Percentiles rank a stretch among this genome's conserved stretches.
phyloP scores from a whole-genome alignment of 106 monocot genomes.

The Amphibolis antarctica region DNA sequence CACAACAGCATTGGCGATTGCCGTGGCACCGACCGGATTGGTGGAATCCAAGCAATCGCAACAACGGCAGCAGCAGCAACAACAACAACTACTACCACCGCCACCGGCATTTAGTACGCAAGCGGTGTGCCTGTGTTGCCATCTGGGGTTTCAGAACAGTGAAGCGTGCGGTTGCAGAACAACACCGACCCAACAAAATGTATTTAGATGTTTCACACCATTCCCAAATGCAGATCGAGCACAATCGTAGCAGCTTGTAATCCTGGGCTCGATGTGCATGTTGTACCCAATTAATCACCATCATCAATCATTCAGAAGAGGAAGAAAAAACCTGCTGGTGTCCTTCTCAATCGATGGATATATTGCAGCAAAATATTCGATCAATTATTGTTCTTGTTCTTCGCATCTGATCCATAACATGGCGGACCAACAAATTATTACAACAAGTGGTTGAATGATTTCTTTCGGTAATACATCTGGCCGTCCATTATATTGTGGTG shows the following conservation, averaged over 20 bases:
- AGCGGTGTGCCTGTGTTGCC: slow-evolving; percentile 8
- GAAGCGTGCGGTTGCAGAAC: slow-evolving; percentile 10
- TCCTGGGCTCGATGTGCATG: neutral
- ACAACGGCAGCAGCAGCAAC: neutral
- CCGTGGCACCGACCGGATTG: neutral
- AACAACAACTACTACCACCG: neutral
- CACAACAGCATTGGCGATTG: neutral
- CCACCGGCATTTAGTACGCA: neutral
- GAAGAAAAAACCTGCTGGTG: too few species aligned
- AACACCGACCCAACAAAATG: neutral
- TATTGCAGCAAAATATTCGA: too few species aligned
- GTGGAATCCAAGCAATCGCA: neutral
- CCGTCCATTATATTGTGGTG: too few species aligned
- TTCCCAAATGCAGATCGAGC: slow-evolving; percentile 9
- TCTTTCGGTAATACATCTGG: neutral
- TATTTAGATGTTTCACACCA: slow-evolving; percentile 10
- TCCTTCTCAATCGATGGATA: too few species aligned
- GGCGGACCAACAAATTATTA: too few species aligned
- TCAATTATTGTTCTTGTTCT: neutral
- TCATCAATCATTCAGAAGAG: neutral
- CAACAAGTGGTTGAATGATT: neutral
- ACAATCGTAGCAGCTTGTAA: neutral
- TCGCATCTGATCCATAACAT: neutral
- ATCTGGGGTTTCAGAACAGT: slow-evolving; percentile 5
- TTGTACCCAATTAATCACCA: neutral